A percentile compares a stretch with the other conserved stretches of the same genome.
phyloP scores from a whole-genome alignment of 2,329 filamentous ascomycete species.

The Alternaria sp. region DNA sequence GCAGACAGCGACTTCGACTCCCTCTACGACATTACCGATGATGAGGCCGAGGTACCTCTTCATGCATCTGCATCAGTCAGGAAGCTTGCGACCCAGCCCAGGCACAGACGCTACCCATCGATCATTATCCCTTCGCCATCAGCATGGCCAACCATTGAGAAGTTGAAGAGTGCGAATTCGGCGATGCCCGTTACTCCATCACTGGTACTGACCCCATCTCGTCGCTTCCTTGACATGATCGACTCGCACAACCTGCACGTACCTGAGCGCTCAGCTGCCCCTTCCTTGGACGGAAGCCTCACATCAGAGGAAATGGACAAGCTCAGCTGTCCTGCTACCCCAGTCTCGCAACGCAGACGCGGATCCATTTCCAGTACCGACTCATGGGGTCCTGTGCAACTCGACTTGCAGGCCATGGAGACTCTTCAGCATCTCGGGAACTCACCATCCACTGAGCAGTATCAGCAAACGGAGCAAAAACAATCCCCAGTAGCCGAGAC shows the following conservation, averaged over 20 bases:
- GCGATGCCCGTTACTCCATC: conserved; percentile 55
- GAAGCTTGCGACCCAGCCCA: conserved; percentile 46
- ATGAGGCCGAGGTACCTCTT: conserved; percentile 68
- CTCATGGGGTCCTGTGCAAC: conserved; percentile 68
- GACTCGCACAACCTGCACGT: conserved; percentile 66
- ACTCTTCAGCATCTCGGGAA: conserved; percentile 75
- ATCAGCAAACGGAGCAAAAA: conserved; percentile 32
- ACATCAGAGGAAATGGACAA: conserved; percentile 86
- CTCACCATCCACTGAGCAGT: conserved; percentile 34
- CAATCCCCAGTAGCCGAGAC: conserved; percentile 52
- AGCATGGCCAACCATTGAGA: conserved; percentile 65
- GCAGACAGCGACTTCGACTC: conserved; percentile 82
- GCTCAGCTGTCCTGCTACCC: conserved; percentile 85
- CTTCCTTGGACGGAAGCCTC: conserved; percentile 88
- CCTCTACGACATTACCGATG: conserved; percentile 83
- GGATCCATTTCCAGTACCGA: conserved; percentile 60
- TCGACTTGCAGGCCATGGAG: conserved; percentile 81
- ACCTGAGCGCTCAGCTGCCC: conserved; percentile 79
- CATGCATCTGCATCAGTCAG: conserved; percentile 63
- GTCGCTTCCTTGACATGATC: conserved; percentile 76
- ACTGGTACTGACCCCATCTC: conserved; percentile 76
- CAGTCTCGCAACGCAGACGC: conserved; percentile 61
- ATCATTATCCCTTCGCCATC: conserved; percentile 67
- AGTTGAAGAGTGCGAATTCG: conserved; percentile 64
- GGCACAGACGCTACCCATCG: conserved; percentile 63